Conservation (phyloP, 169 alveolate genomes). For the Plasmodium berghei region DNA sequence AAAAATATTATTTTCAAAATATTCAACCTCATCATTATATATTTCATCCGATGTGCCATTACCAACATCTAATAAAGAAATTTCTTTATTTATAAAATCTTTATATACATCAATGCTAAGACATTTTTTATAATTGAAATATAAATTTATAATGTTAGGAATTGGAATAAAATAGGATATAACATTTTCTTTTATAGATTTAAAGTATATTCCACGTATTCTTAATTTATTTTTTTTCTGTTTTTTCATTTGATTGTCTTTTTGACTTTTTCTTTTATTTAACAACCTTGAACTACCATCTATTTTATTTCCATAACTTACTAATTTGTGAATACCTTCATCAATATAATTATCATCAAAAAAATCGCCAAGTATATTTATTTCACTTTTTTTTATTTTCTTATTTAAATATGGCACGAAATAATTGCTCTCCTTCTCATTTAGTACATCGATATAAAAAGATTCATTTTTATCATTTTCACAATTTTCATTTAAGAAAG, state of each 20-base stretch:
- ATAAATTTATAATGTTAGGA: slow-evolving; percentile 23
- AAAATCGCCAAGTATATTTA: slow-evolving; percentile 2
- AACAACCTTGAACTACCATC: neutral
- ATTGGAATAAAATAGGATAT: slow-evolving; percentile 27
- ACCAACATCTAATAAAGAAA: too few species aligned
- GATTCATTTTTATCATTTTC: too few species aligned
- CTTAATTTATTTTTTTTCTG: neutral
- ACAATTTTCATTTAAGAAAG: neutral
- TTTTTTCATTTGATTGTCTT: neutral
- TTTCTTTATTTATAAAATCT: neutral
- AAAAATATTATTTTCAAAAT: slow-evolving; percentile 1
- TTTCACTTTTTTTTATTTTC: neutral
- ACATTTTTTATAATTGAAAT: slow-evolving; percentile 20
- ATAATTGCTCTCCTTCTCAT: neutral
- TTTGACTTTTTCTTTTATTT: neutral
- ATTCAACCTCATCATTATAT: neutral
- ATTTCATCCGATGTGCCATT: too few species aligned
- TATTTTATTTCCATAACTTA: slow-evolving; percentile 8
- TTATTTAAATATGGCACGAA: slow-evolving; percentile 2
- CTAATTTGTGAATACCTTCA: neutral
- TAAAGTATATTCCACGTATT: slow-evolving; percentile 24
- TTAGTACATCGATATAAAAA: neutral
- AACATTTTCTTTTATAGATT: slow-evolving; percentile 20
- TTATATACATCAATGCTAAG: neutral
- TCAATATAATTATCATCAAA: slow-evolving; percentile 1